Evolutionary conservation across 371 early-diverging fungal species (phyloP).

Genomic region (Saksenaea vasiformis): DNA sequence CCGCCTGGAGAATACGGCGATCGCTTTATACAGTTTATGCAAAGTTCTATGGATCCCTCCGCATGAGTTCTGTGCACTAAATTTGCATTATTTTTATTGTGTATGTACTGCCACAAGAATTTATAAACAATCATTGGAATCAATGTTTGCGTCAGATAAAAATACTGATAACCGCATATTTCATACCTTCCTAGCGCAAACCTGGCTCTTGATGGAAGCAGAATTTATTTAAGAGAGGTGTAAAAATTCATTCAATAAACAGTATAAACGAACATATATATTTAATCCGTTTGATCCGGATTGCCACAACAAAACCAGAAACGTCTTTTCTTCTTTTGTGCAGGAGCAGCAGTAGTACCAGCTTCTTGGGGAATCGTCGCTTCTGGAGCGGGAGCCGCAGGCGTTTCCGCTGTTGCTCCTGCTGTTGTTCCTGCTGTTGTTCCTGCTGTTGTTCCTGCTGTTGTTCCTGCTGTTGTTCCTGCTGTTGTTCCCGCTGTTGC

Average conservation of each 20-base stretch:
- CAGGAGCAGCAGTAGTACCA: not conserved
- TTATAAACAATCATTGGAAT: too few relatives aligned
- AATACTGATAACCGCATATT: too few relatives aligned
- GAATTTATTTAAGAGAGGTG: too few relatives aligned
- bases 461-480: too few relatives aligned
- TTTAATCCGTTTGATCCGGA: conserved; percentile 7
- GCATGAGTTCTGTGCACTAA: not conserved
- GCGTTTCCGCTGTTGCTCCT: conserved; percentile 7
- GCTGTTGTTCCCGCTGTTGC: conserved; percentile 5
- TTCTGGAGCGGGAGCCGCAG: not conserved
- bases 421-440: too few relatives aligned
- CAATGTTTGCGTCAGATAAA: too few relatives aligned
- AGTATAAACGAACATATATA: not conserved
- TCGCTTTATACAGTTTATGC: conserved; percentile 9
- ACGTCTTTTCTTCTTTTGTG: conserved; percentile 10
- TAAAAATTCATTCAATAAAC: too few relatives aligned
- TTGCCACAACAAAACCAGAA: conserved; percentile 16
- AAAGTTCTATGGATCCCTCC: not conserved
- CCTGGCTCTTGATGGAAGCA: too few relatives aligned
- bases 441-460: too few relatives aligned
- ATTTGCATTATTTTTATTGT: not conserved
- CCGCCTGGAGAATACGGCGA: conserved; percentile 7
- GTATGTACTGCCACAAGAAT: not conserved
- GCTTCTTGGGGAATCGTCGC: not conserved
- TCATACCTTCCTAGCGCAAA: too few relatives aligned